Conservation (phyloP, 1,284 basidiomycete species). For the Moesziomyces globuligerus region DNA sequence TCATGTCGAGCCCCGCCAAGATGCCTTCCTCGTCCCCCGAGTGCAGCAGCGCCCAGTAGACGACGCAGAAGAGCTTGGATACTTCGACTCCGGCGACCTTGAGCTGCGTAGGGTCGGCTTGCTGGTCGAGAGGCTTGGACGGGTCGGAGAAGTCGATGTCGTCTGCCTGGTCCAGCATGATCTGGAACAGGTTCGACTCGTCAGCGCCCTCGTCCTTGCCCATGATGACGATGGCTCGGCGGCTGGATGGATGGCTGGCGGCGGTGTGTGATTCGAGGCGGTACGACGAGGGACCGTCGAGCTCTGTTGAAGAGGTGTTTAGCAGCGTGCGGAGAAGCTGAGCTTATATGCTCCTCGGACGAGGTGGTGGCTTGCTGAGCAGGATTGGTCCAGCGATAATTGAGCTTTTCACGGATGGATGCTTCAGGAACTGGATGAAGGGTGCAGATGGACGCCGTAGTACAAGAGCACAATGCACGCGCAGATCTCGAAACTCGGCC, state of each 20-base stretch:
- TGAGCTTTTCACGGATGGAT: too few species aligned
- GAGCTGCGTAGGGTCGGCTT: constrained; percentile 38
- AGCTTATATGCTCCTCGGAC: too few species aligned
- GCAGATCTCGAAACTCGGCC: too few species aligned
- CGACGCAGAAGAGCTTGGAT: constrained; percentile 39
- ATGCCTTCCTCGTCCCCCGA: constrained; percentile 46
- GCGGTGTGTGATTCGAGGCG: neutral
- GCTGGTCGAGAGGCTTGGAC: constrained; percentile 8
- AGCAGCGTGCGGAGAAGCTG: too few species aligned
- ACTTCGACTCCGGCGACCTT: constrained; percentile 47
- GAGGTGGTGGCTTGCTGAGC: too few species aligned
- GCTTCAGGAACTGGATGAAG: too few species aligned
- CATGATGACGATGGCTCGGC: constrained; percentile 1
- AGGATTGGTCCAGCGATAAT: too few species aligned
- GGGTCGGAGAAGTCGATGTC: constrained; percentile 53
- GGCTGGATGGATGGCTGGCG: neutral
- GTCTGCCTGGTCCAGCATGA: constrained; percentile 53
- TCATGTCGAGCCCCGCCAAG: constrained; percentile 52
- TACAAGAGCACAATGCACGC: too few species aligned
- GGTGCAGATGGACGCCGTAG: too few species aligned
- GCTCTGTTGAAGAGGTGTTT: too few species aligned
- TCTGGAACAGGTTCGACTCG: constrained; percentile 51
- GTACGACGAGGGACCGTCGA: too few species aligned
- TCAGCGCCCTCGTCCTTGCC: constrained; percentile 20
- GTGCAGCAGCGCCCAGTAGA: constrained; percentile 52